Evolutionary conservation across 352 stramenopile species (phyloP), one percentile per base, ranked within the genome.

Genomic region (Phytophthora podocarpi): DNA sequence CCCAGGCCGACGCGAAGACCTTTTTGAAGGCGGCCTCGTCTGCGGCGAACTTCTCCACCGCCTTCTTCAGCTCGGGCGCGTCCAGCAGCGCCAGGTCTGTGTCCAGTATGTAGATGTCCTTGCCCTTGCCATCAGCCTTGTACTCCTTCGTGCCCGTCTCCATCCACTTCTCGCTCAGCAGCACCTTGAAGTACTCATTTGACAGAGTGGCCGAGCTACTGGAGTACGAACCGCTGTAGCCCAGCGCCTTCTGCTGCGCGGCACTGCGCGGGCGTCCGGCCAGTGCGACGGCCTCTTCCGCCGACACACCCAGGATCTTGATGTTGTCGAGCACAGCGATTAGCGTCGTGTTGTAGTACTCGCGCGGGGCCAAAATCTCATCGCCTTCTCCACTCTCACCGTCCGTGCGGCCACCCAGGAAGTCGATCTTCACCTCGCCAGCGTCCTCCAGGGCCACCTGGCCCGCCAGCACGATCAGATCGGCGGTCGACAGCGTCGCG

Each of bases 221-320:
- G 11, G 82, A 93, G 89, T 91, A 98, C 15, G 87, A 83, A 9
- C 89, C 90, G 42, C 76, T 83, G 65, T 92, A 87, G 56, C 92
- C 95, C 53, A 74, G 82, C 11, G 65, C 70, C 64, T 96, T 88
- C 3, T 87, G 89, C 70, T 98, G 93, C 66, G 86, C 98, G 5
- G 80, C 70, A 97, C 83, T 52, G 85, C 87, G 78, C 92, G 93
- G 34, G 77, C 96, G 63, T 34, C 93, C 95, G 31, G 91, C 72
- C 1, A 99, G 74, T 26, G 94, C 93, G n/a, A 98, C 96, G 50
- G 97, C 97, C 64, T 98, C 95, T 27, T 82, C 64, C 59, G 96
- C 88, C 35, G 80, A 83, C 34, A 98, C 96, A 21, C 93, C 90
- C 85, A 98, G 89, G 50, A 95, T 82, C 48, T 91, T 86, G 67